Evolutionary conservation across 495 filamentous ascomycete species (phyloP).

Genomic region (Ascodesmis nigricans): DNA sequence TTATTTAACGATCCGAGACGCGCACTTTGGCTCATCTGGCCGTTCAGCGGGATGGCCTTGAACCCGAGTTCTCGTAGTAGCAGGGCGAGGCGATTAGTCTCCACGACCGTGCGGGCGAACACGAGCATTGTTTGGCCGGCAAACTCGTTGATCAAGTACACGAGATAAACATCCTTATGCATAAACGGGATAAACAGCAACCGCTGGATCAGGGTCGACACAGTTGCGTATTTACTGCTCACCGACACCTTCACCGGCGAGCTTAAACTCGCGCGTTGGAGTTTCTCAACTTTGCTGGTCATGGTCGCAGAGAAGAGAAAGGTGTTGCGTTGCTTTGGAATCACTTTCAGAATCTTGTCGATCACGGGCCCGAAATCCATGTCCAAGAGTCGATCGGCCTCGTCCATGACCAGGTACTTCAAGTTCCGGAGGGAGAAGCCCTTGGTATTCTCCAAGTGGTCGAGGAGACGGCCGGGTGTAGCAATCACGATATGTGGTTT

Average conservation of each 20-base stretch:
- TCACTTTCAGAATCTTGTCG: slow-evolving; percentile 77
- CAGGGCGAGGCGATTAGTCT: slow-evolving; percentile 65
- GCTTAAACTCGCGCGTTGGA: slow-evolving; percentile 68
- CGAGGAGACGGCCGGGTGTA: slow-evolving; percentile 72
- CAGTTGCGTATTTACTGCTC: slow-evolving; percentile 63
- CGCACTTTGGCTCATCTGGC: slow-evolving; percentile 63
- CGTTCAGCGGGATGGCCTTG: slow-evolving; percentile 77
- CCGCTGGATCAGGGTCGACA: slow-evolving; percentile 57
- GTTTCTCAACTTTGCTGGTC: slow-evolving; percentile 70
- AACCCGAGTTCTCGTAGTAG: slow-evolving; percentile 59
- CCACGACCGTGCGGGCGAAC: slow-evolving; percentile 83
- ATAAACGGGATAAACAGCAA: slow-evolving; percentile 73
- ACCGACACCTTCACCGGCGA: slow-evolving; percentile 62
- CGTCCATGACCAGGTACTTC: slow-evolving; percentile 83
- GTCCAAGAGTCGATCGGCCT: slow-evolving; percentile 80
- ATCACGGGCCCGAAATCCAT: slow-evolving; percentile 84
- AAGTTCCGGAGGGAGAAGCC: slow-evolving; percentile 63
- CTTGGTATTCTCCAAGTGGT: slow-evolving; percentile 92
- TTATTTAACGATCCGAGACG: slow-evolving; percentile 71
- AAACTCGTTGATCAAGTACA: slow-evolving; percentile 67
- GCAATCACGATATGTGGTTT: slow-evolving; percentile 78
- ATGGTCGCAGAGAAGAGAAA: slow-evolving; percentile 91
- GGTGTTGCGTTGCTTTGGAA: slow-evolving; percentile 59
- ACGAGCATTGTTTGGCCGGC: slow-evolving; percentile 65
- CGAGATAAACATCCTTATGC: slow-evolving; percentile 77